Percentiles rank a stretch among this genome's conserved stretches.
phyloP scores from a whole-genome alignment of 2,329 filamentous ascomycete genomes.

The Monilinia polystroma region DNA sequence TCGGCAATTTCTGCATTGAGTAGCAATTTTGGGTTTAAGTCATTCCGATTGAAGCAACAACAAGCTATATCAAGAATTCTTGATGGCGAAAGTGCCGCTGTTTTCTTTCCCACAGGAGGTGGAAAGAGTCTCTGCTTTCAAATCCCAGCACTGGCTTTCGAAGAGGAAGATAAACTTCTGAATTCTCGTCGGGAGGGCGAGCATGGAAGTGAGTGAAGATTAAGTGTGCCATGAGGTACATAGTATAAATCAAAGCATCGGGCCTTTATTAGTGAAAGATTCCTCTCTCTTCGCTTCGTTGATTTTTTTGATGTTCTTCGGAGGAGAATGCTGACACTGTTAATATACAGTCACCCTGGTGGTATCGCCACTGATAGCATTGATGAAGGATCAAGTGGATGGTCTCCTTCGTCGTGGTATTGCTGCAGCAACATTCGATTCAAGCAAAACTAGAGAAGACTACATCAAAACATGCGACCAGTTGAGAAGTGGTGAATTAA shows the following conservation, averaged over 20 bases:
- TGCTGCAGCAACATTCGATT: constrained; percentile 55
- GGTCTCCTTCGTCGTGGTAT: constrained; percentile 51
- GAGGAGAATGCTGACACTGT: neutral
- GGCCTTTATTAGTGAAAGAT: neutral
- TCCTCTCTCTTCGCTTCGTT: neutral
- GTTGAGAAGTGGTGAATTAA: constrained; percentile 48
- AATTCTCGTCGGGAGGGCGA: constrained; percentile 32
- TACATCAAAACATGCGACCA: constrained; percentile 47
- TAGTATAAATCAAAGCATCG: neutral
- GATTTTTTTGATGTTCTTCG: neutral
- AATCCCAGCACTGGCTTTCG: constrained; percentile 46
- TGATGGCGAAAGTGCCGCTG: constrained; percentile 45
- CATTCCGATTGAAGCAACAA: constrained; percentile 49
- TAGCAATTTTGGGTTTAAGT: constrained; percentile 43
- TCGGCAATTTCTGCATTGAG: constrained; percentile 43
- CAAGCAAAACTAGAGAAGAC: constrained; percentile 49
- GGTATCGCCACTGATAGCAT: constrained; percentile 55
- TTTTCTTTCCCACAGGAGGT: constrained; percentile 47
- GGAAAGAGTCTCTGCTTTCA: constrained; percentile 47
- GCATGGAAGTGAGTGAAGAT: constrained; percentile 40
- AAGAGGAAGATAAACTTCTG: constrained; percentile 42
- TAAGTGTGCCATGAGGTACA: neutral
- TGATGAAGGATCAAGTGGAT: constrained; percentile 63
- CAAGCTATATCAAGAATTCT: constrained; percentile 46
- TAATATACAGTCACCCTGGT: constrained; percentile 49